phyloP scores from a whole-genome alignment of 768 basidiomycete species.

The Mycena filopes region DNA sequence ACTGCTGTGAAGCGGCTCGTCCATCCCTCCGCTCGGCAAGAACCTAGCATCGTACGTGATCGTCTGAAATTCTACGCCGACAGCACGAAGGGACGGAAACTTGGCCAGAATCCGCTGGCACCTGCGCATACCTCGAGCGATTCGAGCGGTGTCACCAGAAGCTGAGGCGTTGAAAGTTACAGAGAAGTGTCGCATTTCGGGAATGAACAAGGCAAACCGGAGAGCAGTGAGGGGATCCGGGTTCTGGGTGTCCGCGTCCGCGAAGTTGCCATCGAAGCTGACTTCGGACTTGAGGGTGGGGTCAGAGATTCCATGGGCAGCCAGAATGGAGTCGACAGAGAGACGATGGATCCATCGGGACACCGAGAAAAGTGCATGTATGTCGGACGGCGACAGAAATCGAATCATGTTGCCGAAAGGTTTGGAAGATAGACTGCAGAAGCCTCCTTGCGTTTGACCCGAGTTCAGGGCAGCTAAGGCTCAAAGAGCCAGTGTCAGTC shows the following conservation, averaged over 20 bases:
- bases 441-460: neutral
- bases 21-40: neutral
- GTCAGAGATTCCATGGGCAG: neutral
- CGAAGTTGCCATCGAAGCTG: neutral
- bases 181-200: neutral
- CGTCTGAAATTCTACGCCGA: neutral
- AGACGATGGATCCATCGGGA: constrained; percentile 10
- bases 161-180: neutral
- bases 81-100: neutral
- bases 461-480: too few relatives aligned
- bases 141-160: neutral
- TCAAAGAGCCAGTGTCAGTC: too few relatives aligned
- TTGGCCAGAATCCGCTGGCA: constrained; percentile 3
- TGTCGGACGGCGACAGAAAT: constrained; percentile 2
- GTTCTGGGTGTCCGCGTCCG: neutral
- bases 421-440: constrained; percentile 1
- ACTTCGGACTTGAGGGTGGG: constrained; percentile 2
- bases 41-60: neutral
- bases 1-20: neutral
- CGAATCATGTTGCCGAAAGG: neutral
- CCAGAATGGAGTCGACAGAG: neutral
- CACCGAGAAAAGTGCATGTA: neutral
- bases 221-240: neutral
- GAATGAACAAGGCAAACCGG: constrained; percentile 3
- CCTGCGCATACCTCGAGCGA: neutral